A percentile compares a stretch with the other conserved stretches of the same genome.
Evolutionary conservation across 805 yeast genomes (phyloP).

Genomic region (Zygoascus bituminiphila): DNA sequence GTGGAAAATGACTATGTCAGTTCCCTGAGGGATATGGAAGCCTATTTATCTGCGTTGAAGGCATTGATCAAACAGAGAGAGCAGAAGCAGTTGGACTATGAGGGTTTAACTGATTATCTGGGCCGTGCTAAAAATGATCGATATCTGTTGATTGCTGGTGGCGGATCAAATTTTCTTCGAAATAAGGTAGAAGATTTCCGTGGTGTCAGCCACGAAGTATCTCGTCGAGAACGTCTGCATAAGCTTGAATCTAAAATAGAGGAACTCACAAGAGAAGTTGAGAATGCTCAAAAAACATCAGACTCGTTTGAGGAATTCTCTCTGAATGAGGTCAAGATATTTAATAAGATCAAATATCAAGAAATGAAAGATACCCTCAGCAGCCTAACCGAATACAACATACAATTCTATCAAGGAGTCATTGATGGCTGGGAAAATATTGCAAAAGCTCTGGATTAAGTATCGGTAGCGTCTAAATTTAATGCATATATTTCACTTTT

Average conservation of each 20-base stretch:
- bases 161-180: slow-evolving; percentile 44
- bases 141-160: slow-evolving; percentile 42
- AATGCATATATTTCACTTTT: not conserved
- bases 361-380: slow-evolving; percentile 69
- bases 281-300: slow-evolving; percentile 41
- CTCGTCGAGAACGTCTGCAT: slow-evolving; percentile 43
- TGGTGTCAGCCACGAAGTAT: slow-evolving; percentile 52
- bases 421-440: slow-evolving; percentile 55
- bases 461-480: not conserved
- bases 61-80: slow-evolving; percentile 75
- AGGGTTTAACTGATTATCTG: slow-evolving; percentile 73
- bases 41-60: slow-evolving; percentile 59
- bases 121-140: slow-evolving; percentile 63
- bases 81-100: slow-evolving; percentile 84
- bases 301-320: slow-evolving; percentile 51
- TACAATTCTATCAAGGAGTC: slow-evolving; percentile 60
- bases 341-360: slow-evolving; percentile 70
- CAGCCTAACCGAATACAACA: slow-evolving; percentile 67
- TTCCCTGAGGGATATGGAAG: slow-evolving; percentile 78
- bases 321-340: slow-evolving; percentile 49
- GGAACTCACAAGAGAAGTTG: slow-evolving; percentile 43
- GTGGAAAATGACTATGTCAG: slow-evolving; percentile 77
- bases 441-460: slow-evolving; percentile 4
- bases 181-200: slow-evolving; percentile 53
- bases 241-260: slow-evolving; percentile 44